phyloP scores from a whole-genome alignment of 352 stramenopile genomes.

The Globisporangium polare region DNA sequence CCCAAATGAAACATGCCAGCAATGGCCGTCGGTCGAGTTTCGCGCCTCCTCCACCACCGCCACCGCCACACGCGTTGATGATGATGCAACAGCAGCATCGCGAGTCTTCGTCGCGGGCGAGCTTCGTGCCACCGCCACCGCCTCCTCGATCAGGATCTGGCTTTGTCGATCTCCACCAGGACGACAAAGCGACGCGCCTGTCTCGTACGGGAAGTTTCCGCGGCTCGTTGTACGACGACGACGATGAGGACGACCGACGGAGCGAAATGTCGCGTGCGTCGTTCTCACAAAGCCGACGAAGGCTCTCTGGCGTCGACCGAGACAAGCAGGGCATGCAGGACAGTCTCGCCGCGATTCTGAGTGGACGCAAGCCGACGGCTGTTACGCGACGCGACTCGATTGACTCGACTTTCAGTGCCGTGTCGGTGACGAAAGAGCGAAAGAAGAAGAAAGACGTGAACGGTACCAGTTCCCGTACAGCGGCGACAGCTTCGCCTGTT shows the following conservation, averaged over 20 bases:
- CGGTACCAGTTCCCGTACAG: slow-evolving; percentile 3
- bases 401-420: slow-evolving; percentile 34
- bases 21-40: slow-evolving; percentile 16
- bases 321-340: slow-evolving; percentile 47
- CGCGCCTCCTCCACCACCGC: slow-evolving; percentile 19
- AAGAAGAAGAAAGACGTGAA: slow-evolving; percentile 20
- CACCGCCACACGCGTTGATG: slow-evolving; percentile 13
- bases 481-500: neutral
- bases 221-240: slow-evolving; percentile 43
- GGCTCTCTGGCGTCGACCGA: slow-evolving; percentile 33
- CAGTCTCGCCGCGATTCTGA: slow-evolving; percentile 62
- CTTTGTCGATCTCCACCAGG: slow-evolving; percentile 13
- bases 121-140: slow-evolving; percentile 15
- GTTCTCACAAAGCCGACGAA: slow-evolving; percentile 38
- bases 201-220: slow-evolving; percentile 57
- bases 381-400: slow-evolving; percentile 48
- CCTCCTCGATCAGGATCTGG: slow-evolving; percentile 14
- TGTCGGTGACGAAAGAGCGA: slow-evolving; percentile 22
- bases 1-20: slow-evolving; percentile 18
- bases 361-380: slow-evolving; percentile 25
- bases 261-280: slow-evolving; percentile 35
- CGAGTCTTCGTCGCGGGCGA: slow-evolving; percentile 5
- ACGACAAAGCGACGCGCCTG: slow-evolving; percentile 18
- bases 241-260: slow-evolving; percentile 28
- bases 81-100: slow-evolving; percentile 6